Evolutionary conservation across 2,329 filamentous ascomycete genomes (phyloP).

Genomic region (Colletotrichum falcatum): DNA sequence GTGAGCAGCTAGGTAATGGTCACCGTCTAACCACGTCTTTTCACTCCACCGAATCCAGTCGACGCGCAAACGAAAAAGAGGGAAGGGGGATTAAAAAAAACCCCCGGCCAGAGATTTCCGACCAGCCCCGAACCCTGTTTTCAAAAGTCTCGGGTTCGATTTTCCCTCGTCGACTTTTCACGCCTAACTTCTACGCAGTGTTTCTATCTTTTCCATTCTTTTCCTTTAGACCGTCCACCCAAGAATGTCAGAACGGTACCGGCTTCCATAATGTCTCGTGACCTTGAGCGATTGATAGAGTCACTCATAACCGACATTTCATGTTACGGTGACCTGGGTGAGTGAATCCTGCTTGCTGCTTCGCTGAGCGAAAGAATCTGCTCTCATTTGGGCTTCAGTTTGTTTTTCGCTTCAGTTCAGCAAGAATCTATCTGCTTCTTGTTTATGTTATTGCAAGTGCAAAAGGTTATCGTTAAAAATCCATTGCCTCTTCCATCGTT

Average conservation of each 20-base stretch:
- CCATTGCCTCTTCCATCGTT: not conserved
- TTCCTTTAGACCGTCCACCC: not conserved
- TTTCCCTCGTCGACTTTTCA: slow-evolving; percentile 30
- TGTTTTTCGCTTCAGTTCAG: not conserved
- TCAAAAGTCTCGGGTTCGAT: slow-evolving; percentile 25
- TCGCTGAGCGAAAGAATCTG: not conserved
- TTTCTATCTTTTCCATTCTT: slow-evolving; percentile 19
- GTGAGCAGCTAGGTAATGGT: not conserved
- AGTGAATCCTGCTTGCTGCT: slow-evolving; percentile 17
- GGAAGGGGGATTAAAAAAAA: not conserved
- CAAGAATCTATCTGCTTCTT: not conserved
- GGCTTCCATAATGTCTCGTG: slow-evolving; percentile 34
- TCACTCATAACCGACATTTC: slow-evolving; percentile 41
- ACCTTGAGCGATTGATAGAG: slow-evolving; percentile 41
- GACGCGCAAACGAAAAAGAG: not conserved
- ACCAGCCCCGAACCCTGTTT: slow-evolving; percentile 6
- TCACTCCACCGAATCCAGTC: not conserved
- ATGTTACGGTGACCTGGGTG: slow-evolving; percentile 41
- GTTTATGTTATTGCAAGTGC: not conserved
- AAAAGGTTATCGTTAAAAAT: not conserved
- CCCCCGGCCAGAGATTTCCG: not conserved
- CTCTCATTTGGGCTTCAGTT: not conserved
- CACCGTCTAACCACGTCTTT: not conserved
- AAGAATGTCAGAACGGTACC: slow-evolving; percentile 22
- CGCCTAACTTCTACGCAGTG: not conserved